phyloP scores from a whole-genome alignment of 345 rosid species.

The Noccaea bulbosa region DNA sequence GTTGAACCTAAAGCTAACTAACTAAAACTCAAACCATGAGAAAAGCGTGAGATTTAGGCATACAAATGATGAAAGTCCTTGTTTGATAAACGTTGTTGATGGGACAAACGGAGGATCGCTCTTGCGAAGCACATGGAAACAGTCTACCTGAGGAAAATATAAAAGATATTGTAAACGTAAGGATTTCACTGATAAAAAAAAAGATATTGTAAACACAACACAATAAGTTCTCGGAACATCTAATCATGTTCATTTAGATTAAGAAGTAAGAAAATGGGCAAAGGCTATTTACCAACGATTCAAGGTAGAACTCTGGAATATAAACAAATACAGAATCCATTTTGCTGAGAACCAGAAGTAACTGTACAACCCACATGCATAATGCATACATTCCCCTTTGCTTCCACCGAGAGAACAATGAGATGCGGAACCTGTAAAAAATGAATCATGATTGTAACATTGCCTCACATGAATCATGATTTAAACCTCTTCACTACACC shows the following conservation, averaged over 20 bases:
- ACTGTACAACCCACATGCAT: conserved; percentile 93
- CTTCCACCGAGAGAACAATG: conserved; percentile 90
- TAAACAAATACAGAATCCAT: conserved; percentile 78
- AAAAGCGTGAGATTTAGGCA: conserved; percentile 35
- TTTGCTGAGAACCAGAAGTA: conserved; percentile 87
- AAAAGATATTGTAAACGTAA: conserved; percentile 8
- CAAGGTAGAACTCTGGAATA: conserved; percentile 90
- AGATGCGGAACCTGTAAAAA: conserved; percentile 77
- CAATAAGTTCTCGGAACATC: conserved; percentile 9
- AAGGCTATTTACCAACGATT: conserved; percentile 70
- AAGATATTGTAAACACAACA: not conserved
- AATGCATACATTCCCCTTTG: conserved; percentile 98
- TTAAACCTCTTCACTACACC: conserved; percentile 1
- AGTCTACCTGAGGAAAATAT: conserved; percentile 73
- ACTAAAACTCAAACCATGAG: conserved; percentile 5
- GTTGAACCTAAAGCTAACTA: not conserved
- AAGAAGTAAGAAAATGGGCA: not conserved
- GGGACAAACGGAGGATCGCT: conserved; percentile 94
- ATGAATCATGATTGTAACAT: conserved; percentile 21
- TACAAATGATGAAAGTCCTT: conserved; percentile 96
- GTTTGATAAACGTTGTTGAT: conserved; percentile 75
- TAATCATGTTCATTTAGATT: not conserved
- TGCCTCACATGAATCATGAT: not conserved
- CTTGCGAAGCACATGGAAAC: conserved; percentile 96
- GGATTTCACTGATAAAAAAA: not conserved